Conservation (phyloP, 2,329 filamentous ascomycete genomes). For the Colletotrichum simmondsii region DNA sequence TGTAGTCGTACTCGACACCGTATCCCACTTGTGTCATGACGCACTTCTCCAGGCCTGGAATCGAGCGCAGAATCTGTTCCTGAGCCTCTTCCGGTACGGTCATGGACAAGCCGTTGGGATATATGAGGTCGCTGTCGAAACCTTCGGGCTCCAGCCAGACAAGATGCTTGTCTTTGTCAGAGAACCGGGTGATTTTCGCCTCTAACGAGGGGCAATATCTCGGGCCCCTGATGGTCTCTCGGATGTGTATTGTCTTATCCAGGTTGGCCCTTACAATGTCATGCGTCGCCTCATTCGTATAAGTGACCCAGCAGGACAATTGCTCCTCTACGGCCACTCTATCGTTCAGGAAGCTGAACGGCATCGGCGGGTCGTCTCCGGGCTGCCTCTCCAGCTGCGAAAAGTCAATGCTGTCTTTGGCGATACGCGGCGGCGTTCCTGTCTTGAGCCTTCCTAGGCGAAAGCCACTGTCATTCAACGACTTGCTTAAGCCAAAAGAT, state of each 20-base stretch:
- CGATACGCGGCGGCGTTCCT: slow-evolving; percentile 90
- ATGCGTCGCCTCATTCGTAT: slow-evolving; percentile 87
- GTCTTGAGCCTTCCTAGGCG: slow-evolving; percentile 92
- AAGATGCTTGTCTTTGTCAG: slow-evolving; percentile 82
- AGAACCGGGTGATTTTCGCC: slow-evolving; percentile 91
- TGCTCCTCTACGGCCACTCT: slow-evolving; percentile 83
- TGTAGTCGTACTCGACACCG: slow-evolving; percentile 98
- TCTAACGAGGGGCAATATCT: slow-evolving; percentile 96
- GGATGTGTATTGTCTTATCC: slow-evolving; percentile 96
- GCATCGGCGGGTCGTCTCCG: slow-evolving; percentile 86
- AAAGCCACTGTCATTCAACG: slow-evolving; percentile 88
- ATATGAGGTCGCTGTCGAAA: slow-evolving; percentile 88
- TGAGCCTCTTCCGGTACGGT: slow-evolving; percentile 92
- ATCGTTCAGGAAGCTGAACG: slow-evolving; percentile 92
- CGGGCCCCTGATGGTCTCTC: slow-evolving; percentile 93
- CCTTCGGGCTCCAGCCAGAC: slow-evolving; percentile 98
- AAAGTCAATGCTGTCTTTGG: slow-evolving; percentile 85
- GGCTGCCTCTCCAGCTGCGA: slow-evolving; percentile 75
- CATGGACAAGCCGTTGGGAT: slow-evolving; percentile 98
- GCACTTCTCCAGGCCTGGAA: slow-evolving; percentile 88
- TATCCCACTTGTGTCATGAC: slow-evolving; percentile 95
- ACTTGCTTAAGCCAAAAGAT: slow-evolving; percentile 92
- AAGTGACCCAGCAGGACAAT: slow-evolving; percentile 85
- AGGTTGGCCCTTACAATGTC: slow-evolving; percentile 87
- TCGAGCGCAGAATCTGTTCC: slow-evolving; percentile 83